Percentiles rank a stretch among this genome's conserved stretches.
Conservation (phyloP, 140 eudicot species). For the Ambrosia hybrid region DNA sequence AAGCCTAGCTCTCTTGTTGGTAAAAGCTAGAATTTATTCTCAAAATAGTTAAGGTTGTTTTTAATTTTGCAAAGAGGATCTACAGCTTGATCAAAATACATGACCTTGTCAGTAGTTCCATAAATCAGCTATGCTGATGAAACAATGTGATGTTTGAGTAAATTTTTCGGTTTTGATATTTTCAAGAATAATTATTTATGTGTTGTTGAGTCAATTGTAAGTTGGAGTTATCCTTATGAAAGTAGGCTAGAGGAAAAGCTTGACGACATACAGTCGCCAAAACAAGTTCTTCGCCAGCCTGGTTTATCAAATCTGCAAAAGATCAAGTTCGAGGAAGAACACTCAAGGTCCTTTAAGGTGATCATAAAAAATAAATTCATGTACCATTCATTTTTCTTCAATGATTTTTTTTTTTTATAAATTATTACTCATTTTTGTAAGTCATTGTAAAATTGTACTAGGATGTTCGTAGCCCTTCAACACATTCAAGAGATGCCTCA, state of each 20-base stretch:
- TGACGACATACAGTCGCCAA: slow-evolving; percentile 74
- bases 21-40: no score
- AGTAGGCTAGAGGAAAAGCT: slow-evolving; percentile 86
- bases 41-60: no score
- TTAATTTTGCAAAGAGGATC: no score
- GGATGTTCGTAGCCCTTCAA: slow-evolving; percentile 76
- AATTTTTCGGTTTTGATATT: neutral
- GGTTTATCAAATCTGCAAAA: slow-evolving; percentile 66
- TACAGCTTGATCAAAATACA: no score
- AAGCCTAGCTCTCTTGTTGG: no score
- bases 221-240: slow-evolving; percentile 8
- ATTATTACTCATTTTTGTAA: slow-evolving; percentile 1
- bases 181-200: neutral
- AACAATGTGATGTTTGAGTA: no score
- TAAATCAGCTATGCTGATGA: no score
- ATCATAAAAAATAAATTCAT: slow-evolving; percentile 1
- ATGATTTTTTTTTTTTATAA: slow-evolving; percentile 4
- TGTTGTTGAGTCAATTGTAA: neutral
- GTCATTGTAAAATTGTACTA: slow-evolving; percentile 28
- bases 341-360: slow-evolving; percentile 82
- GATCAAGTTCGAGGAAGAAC: slow-evolving; percentile 54
- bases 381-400: slow-evolving; percentile 5
- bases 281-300: slow-evolving; percentile 82
- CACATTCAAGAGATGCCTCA: slow-evolving; percentile 52
- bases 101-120: no score